Percentiles rank a stretch among this genome's conserved stretches.
These are phyloP conservation scores for Millerozyma acaciae DNA, from an alignment of 805 yeast genomes.

Conservation along the genomic window DNA sequence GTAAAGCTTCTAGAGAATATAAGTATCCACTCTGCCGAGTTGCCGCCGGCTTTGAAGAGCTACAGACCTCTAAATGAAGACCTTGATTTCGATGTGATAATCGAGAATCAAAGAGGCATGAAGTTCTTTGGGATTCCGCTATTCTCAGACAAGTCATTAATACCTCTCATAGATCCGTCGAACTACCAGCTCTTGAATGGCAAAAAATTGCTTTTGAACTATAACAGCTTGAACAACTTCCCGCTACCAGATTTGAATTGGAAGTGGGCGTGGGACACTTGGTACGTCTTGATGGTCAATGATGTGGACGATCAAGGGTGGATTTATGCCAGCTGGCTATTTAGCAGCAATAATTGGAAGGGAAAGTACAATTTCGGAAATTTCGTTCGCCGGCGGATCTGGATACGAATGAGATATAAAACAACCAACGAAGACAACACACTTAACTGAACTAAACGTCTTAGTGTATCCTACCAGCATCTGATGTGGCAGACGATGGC, in stretches of 20 bases:
- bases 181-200: constrained; percentile 45
- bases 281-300: constrained; percentile 69
- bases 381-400: constrained; percentile 62
- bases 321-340: constrained; percentile 58
- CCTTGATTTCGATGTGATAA: constrained; percentile 35
- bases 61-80: constrained; percentile 4
- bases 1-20: constrained; percentile 2
- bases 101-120: constrained; percentile 55
- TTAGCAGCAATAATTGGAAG: constrained; percentile 53
- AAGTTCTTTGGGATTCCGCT: constrained; percentile 50
- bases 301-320: constrained; percentile 87
- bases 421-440: not conserved
- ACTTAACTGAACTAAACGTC: too few relatives aligned
- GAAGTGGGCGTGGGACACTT: constrained; percentile 65
- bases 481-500: too few relatives aligned
- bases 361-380: constrained; percentile 57
- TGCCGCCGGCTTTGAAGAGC: not conserved
- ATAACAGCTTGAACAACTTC: constrained; percentile 24
- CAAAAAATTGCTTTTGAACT: constrained; percentile 24
- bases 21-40: not conserved
- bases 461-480: too few relatives aligned
- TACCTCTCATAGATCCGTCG: constrained; percentile 51
- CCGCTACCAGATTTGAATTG: constrained; percentile 59
- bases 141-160: constrained; percentile 42
- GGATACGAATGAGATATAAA: constrained; percentile 47